Evolutionary conservation across 179 eudicot genomes (phyloP).

Genomic region (Pouteria campechiana): DNA sequence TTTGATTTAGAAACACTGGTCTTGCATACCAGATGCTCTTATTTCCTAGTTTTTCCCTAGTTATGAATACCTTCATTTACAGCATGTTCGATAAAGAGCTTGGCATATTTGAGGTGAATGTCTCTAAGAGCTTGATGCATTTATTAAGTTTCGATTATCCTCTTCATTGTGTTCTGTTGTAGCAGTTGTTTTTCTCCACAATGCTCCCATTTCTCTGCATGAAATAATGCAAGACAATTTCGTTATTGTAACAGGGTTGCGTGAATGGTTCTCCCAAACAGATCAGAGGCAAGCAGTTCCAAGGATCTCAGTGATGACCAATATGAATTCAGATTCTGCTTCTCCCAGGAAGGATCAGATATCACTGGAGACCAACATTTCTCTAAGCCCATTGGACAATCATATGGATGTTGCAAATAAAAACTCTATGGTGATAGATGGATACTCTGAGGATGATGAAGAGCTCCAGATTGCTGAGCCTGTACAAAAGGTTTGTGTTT

Average conservation of each 20-base stretch:
- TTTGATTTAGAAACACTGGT: too few species aligned
- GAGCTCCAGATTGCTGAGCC: slow-evolving; percentile 64
- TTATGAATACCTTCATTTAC: too few species aligned
- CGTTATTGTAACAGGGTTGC: slow-evolving; percentile 44
- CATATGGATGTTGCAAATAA: slow-evolving; percentile 49
- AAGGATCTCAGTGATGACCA: slow-evolving; percentile 95
- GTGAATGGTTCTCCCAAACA: slow-evolving; percentile 89
- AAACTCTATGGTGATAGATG: slow-evolving; percentile 76
- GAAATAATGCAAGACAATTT: too few species aligned
- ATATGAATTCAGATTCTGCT: slow-evolving; percentile 74
- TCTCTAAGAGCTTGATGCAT: too few species aligned
- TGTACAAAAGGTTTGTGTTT: slow-evolving; percentile 51
- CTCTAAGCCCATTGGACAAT: slow-evolving; percentile 39
- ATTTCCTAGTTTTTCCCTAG: too few species aligned
- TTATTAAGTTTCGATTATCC: too few species aligned
- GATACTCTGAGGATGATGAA: slow-evolving; percentile 93
- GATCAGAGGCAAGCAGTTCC: slow-evolving; percentile 79
- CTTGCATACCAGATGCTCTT: too few species aligned
- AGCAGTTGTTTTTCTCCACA: too few species aligned
- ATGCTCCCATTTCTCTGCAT: too few species aligned
- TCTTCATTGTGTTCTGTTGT: too few species aligned
- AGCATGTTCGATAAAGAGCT: too few species aligned
- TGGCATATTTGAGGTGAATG: too few species aligned
- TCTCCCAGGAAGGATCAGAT: slow-evolving; percentile 57
- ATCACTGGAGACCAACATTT: slow-evolving; percentile 30